Base-by-base conservation (phyloP, 129 eudicot genomes). In the Lonicera japonica region DNA sequence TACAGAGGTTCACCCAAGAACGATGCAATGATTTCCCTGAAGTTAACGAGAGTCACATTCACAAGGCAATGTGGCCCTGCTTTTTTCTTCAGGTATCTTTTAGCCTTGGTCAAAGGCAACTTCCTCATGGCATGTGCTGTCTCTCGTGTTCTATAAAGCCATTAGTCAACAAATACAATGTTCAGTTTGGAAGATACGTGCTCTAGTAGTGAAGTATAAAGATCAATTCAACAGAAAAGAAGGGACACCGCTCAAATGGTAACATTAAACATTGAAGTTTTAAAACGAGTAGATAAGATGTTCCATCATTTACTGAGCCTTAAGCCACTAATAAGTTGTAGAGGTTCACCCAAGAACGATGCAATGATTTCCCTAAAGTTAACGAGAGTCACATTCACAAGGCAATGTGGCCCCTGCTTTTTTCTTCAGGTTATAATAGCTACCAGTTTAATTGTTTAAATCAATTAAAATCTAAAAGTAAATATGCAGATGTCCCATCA, bases 121-220 rank as follows among this genome's bases (percentile, higher is more conserved):
- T 79, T 83, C 63, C 86, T 61, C 8, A 83, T 52, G 18, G 90
- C 74, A 66, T 75, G 81, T 7, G 85, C 90, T 3, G 90, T 83
- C 54, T 83, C 90, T 64, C 86, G 90, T 83, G 77, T 83, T 83
- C 90, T 83, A 54, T 16, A 22, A 6, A 61, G 39, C 6, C 6
- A 29, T 29, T 29, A 16, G 58, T 6, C 55, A 50, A 50, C 8
- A 16, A 50, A n/a, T 1, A 14, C 19, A 17, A 50, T 5, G 4
- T 5, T 11, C 55, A 50, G 1, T 50, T 7, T 8, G 16, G 3
- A 14, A 3, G 19, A 14, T 20, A 50, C 36, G 36, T 29, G 36
- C n/a, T n/a, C n/a, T n/a, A n/a, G n/a, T n/a, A n/a, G n/a, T n/a
- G n/a, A n/a, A n/a, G n/a, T n/a, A n/a, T n/a, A n/a, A n/a, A n/a